Evolutionary conservation across 2,329 filamentous ascomycete species (phyloP).

Genomic region (Xylariaceae sp.): DNA sequence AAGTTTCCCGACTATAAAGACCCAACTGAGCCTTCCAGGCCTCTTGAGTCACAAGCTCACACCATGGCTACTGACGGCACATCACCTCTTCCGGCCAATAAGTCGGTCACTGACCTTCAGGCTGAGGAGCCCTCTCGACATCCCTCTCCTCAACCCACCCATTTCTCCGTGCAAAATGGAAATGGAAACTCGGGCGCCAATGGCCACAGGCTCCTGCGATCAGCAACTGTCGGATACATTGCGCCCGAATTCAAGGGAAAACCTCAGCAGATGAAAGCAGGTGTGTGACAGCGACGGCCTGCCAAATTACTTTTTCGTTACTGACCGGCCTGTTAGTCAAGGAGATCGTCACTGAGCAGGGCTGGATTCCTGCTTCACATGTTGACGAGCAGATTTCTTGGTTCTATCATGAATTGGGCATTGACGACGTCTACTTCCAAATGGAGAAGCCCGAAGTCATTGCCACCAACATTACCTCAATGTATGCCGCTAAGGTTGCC

Average conservation of each 20-base stretch:
- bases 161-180: conserved; percentile 63
- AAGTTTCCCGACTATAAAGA: conserved; percentile 40
- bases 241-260: conserved; percentile 93
- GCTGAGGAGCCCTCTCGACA: conserved; percentile 46
- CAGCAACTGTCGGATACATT: conserved; percentile 87
- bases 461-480: conserved; percentile 86
- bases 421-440: conserved; percentile 97
- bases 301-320: background rate
- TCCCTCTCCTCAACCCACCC: conserved; percentile 82
- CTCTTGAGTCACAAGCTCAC: conserved; percentile 10
- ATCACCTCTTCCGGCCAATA: conserved; percentile 30
- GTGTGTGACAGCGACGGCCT: conserved; percentile 34
- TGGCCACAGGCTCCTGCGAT: conserved; percentile 69
- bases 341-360: conserved; percentile 67
- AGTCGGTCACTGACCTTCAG: conserved; percentile 34
- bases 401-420: conserved; percentile 97
- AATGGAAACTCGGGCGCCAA: conserved; percentile 39
- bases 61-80: conserved; percentile 27
- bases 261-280: conserved; percentile 77
- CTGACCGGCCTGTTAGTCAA: conserved; percentile 51
- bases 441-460: conserved; percentile 82
- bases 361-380: conserved; percentile 78
- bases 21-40: conserved; percentile 25
- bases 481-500: conserved; percentile 95
- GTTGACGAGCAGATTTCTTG: conserved; percentile 81